Evolutionary conservation across 495 filamentous ascomycete species (phyloP).

Genomic region (Paragyromitra xinjiangensis): DNA sequence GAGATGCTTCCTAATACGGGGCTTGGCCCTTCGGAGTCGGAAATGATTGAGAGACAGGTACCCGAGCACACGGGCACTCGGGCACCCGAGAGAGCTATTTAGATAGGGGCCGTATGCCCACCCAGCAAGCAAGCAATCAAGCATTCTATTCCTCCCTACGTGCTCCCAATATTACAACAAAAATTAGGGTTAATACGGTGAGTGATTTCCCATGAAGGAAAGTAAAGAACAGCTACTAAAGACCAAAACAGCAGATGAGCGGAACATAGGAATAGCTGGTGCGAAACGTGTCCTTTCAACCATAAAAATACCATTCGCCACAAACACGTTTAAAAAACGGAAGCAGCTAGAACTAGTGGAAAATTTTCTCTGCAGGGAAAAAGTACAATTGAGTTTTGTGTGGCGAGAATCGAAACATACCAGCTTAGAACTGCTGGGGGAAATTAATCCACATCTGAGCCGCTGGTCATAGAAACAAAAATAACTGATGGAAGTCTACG

Average conservation of each 20-base stretch:
- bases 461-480: neutral
- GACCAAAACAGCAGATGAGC: neutral
- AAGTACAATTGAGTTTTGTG: neutral
- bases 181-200: neutral
- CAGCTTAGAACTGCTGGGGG: neutral
- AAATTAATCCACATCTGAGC: neutral
- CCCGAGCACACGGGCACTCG: too few relatives aligned
- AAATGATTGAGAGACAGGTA: too few relatives aligned
- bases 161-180: too few relatives aligned
- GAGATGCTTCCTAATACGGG: too few relatives aligned
- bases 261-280: neutral
- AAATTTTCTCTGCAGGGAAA: neutral
- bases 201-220: conserved; percentile 14
- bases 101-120: too few relatives aligned
- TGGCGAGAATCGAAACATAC: neutral
- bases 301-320: neutral
- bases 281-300: neutral
- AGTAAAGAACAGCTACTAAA: neutral
- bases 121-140: too few relatives aligned
- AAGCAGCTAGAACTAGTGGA: neutral
- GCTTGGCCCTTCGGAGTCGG: too few relatives aligned
- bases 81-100: too few relatives aligned
- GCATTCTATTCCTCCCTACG: too few relatives aligned
- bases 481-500: neutral
- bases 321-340: neutral